Evolutionary conservation across 2,329 filamentous ascomycete genomes (phyloP), one percentile per base, ranked within the genome.

Genomic region (Colletotrichum musae): DNA sequence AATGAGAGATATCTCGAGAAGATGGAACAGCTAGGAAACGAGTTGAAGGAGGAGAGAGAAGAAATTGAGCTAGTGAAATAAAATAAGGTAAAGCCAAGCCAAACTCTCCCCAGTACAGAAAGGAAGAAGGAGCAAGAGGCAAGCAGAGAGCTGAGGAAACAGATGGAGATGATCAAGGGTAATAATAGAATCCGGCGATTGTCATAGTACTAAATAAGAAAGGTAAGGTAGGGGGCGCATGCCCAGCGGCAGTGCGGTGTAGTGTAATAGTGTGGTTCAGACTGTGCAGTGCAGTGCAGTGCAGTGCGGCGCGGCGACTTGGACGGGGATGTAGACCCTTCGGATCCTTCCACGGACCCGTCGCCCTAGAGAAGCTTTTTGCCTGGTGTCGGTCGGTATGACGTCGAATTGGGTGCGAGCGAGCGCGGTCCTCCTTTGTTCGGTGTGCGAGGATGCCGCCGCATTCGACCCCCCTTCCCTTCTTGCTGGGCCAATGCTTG

Each of bases 281-380:
- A 59, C 48, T 24, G 21, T 24, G 21, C 21, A 3, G 53, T 48
- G 28, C 66, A 56, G 66, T 50, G 62, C 32, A 10, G 32, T 36
- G 56, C 54, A 62, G 50, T 62, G 59, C 59, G 21, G 41, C 54
- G 43, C 52, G 45, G 64, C 66, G 28, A 28, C 53, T 48, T 18
- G 56, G 56, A 60, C 50, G 41, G 54, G 66, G 61, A 60, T 45
- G n/a, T n/a, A 10, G 32, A 65, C 18, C 24, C 62, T 57, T 66
- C 54, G 50, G 54, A 47, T 43, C 52, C 26, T 54, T 51, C 47
- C 61, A 66, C 62, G 56, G 66, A 57, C 66, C 66, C 62, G 66
- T 56, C 21, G 32, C 50, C 52, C 66, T 66, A 60, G 57, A 66
- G 51, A 66, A 60, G 61, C 47, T 66, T 69, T 54, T 66, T 56